A percentile compares a stretch with the other conserved stretches of the same genome.
Evolutionary conservation across 805 yeast species (phyloP).

Genomic region (Ogataea pignaliae): DNA sequence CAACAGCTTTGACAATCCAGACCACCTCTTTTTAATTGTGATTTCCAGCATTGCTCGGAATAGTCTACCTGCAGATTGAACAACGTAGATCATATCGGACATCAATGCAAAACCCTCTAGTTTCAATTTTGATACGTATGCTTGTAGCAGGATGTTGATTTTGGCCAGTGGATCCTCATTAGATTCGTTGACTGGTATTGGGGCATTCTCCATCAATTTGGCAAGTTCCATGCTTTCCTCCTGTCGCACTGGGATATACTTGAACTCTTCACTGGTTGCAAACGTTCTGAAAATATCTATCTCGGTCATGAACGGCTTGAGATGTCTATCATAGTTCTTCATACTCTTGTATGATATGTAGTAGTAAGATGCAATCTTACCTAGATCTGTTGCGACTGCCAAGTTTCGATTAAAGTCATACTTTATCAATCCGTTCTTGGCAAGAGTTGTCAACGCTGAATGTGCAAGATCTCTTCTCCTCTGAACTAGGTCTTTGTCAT

Average conservation of each 20-base stretch:
- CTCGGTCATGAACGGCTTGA: conserved; percentile 61
- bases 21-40: conserved; percentile 66
- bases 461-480: conserved; percentile 68
- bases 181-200: conserved; percentile 79
- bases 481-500: conserved; percentile 43
- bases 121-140: conserved; percentile 73
- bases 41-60: conserved; percentile 83
- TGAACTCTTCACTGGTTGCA: conserved; percentile 80
- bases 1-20: conserved; percentile 51
- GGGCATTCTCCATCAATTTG: conserved; percentile 67
- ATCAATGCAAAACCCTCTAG: conserved; percentile 87
- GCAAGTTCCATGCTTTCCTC: conserved; percentile 78
- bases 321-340: conserved; percentile 53
- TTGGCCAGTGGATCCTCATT: conserved; percentile 72
- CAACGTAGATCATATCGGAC: conserved; percentile 89
- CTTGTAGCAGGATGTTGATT: conserved; percentile 73
- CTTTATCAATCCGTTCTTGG: conserved; percentile 50
- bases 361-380: conserved; percentile 80
- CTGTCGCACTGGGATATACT: conserved; percentile 73
- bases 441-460: conserved; percentile 63
- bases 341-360: conserved; percentile 77
- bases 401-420: conserved; percentile 50
- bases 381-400: conserved; percentile 62
- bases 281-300: conserved; percentile 77
- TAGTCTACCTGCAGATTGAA: conserved; percentile 89